Percentiles rank a stretch among this genome's conserved stretches.
Conservation (phyloP, 345 rosid species). For the Bruguiera sexangula region DNA sequence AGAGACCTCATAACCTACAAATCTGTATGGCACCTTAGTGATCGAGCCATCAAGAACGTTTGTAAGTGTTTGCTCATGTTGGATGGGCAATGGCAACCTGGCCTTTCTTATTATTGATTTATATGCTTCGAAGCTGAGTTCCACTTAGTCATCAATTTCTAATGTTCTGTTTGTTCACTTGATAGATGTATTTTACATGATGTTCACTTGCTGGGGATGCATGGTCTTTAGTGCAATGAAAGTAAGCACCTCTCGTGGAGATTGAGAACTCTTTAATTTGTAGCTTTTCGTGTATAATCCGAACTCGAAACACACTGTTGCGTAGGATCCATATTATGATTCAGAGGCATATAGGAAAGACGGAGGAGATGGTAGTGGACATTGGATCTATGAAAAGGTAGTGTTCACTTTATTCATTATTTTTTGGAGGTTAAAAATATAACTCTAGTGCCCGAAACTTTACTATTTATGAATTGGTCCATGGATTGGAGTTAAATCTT, state of each 20-base stretch:
- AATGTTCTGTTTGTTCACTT: neutral
- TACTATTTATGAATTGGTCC: neutral
- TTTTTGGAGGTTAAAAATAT: neutral
- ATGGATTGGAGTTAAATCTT: no score
- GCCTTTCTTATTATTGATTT: neutral
- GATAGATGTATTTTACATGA: conserved; percentile 74
- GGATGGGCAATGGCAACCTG: neutral
- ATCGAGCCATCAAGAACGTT: conserved; percentile 65
- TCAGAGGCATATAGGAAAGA: conserved; percentile 76
- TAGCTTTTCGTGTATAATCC: neutral
- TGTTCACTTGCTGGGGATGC: conserved; percentile 96
- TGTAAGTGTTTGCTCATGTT: conserved; percentile 41
- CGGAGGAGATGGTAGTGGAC: conserved; percentile 93
- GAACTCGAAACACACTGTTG: neutral
- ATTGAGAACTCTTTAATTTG: no score
- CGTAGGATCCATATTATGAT: conserved; percentile 88
- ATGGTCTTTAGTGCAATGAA: conserved; percentile 74
- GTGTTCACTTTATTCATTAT: neutral
- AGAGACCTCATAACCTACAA: conserved; percentile 64
- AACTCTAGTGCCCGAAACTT: neutral
- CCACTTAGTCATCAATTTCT: neutral
- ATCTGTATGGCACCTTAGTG: conserved; percentile 82
- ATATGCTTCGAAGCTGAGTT: neutral
- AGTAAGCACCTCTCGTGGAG: conserved; percentile 34
- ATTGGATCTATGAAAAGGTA: conserved; percentile 88